phyloP scores from a whole-genome alignment of 164 flowering plant genomes.

The Aristolochia fimbriata region DNA sequence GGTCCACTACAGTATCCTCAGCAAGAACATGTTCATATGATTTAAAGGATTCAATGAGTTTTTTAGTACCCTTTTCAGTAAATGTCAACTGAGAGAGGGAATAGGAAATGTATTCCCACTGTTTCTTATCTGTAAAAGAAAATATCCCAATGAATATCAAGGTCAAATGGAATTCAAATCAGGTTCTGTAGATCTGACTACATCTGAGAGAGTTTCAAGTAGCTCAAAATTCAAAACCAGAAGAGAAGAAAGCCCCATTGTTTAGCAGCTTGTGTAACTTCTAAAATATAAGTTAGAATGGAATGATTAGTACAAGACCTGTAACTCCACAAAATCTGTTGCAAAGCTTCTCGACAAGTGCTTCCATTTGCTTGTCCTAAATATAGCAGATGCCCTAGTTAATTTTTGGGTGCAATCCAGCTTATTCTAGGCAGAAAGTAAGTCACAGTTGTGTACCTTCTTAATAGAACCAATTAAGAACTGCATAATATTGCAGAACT shows the following conservation, averaged over 20 bases:
- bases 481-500: conserved; percentile 94
- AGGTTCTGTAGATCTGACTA: background rate
- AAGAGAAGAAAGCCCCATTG: background rate
- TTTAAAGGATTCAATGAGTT: conserved; percentile 82
- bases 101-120: conserved; percentile 84
- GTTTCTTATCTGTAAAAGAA: conserved; percentile 57
- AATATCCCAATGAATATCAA: background rate
- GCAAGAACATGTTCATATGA: conserved; percentile 70
- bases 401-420: background rate
- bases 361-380: conserved; percentile 98
- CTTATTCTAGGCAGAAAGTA: conserved; percentile 3
- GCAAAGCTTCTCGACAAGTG: conserved; percentile 94
- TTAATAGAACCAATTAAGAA: conserved; percentile 85
- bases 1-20: conserved; percentile 74
- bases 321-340: conserved; percentile 80
- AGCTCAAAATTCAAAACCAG: background rate
- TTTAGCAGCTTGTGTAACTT: background rate
- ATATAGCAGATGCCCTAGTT: conserved; percentile 6
- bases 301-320: conserved; percentile 25
- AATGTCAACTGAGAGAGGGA: conserved; percentile 89
- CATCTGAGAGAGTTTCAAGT: background rate
- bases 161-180: no score
- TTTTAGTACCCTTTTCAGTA: conserved; percentile 89
- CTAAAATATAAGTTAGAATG: background rate
- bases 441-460: conserved; percentile 41